Base-by-base conservation (phyloP, 345 rosid genomes). In the Citrus sp. region DNA sequence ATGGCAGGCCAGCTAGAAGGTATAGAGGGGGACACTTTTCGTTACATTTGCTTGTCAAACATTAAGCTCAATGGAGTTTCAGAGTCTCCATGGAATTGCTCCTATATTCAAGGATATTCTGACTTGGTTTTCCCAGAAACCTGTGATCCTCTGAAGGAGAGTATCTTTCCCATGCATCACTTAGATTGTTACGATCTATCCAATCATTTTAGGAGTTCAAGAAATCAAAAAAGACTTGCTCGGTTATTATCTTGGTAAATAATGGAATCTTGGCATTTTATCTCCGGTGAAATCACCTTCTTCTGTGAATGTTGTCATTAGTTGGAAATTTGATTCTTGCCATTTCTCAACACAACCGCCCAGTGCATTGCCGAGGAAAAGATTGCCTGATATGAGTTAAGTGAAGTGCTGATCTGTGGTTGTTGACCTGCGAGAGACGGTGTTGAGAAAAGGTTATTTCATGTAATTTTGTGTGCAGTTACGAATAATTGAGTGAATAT, bases 1-100 rank as follows among this genome's bases (percentile, higher is more conserved):
- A 79, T 83, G 46, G 99, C 97, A 28, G 99, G 99, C 65, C 85
- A 89, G 70, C 85, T 96, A 60, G 88, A 92, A 82, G 99, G 99
- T 65, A 92, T 96, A 54, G 87, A 92, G 87, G 97, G 92, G 62
- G 93, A 90, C 80, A 82, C 51, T 46, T 96, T 96, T 78, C 82
- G 5, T 38, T 76, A 92, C 74, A 86, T 96, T 82, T 96, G 99
- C 89, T 85, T 96, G 60, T 87, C 83, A 76, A 92, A 92, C 83
- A 86, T 94, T 71, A 82, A 82, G 70, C 85, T 96, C 62, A 75
- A 67, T 16, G 80, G 83, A 60, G 86, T 85, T 62, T 80, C 89
- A 63, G 81, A 79, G 82, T 37, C 88, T 75, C 91, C 97, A 0
- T 96, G 99, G 99, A 87, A 86, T 80, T 96, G 98, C 79, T 89